These are phyloP conservation scores for Fonsecaea multimorphosa DNA, from an alignment of 2,329 filamentous ascomycete species.

Conservation along the genomic window DNA sequence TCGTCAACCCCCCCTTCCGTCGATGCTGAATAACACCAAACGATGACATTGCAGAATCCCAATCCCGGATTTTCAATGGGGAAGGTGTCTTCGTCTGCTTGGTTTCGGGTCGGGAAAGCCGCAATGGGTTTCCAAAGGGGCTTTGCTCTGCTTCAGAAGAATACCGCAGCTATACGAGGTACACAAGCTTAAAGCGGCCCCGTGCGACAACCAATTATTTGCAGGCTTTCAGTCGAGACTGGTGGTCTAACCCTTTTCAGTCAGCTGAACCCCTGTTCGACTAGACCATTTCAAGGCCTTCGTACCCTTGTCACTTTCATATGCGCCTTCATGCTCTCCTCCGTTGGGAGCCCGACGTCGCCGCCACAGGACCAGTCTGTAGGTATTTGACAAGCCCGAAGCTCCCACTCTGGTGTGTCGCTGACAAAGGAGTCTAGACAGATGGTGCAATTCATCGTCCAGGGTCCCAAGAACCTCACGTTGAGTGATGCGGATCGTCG, in stretches of 20 bases:
- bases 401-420: neutral
- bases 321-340: neutral
- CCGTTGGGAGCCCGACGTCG: neutral
- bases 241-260: neutral
- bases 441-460: conserved; percentile 27
- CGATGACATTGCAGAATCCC: neutral
- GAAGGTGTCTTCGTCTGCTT: neutral
- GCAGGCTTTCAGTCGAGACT: neutral
- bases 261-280: conserved; percentile 15
- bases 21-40: neutral
- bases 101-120: neutral
- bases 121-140: neutral
- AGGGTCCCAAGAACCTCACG: conserved; percentile 14
- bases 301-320: conserved; percentile 13
- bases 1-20: neutral
- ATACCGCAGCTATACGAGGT: no score
- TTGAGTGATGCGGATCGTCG: conserved; percentile 26
- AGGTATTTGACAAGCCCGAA: neutral
- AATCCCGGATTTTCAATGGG: neutral
- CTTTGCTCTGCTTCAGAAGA: neutral
- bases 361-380: neutral
- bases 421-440: neutral
- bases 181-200: neutral
- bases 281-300: conserved; percentile 1
- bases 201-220: neutral